Conservation (phyloP, 768 basidiomycete genomes). For the Lyophyllum decastes region DNA sequence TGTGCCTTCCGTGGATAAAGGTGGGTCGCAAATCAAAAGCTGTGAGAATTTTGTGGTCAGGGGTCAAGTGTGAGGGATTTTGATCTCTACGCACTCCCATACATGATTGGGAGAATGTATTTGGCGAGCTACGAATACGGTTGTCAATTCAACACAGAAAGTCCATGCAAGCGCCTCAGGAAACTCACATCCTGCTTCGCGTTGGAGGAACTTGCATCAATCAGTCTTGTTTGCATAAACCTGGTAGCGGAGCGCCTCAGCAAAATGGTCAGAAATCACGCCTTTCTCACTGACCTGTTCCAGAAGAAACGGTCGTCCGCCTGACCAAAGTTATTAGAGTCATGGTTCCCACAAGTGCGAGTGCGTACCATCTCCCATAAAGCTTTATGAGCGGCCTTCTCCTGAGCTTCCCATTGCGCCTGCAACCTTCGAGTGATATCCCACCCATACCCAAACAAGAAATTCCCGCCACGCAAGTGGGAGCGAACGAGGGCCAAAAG, state of each 20-base stretch:
- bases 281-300: slow-evolving; percentile 67
- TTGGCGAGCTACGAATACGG: slow-evolving; percentile 64
- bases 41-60: slow-evolving; percentile 29
- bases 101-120: slow-evolving; percentile 91
- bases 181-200: slow-evolving; percentile 65
- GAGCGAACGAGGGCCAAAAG: slow-evolving; percentile 83
- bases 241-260: slow-evolving; percentile 29
- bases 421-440: slow-evolving; percentile 89
- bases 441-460: slow-evolving; percentile 90
- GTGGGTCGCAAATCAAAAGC: slow-evolving; percentile 85
- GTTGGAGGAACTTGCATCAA: slow-evolving; percentile 42
- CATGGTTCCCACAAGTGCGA: background rate
- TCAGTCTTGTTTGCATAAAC: slow-evolving; percentile 39
- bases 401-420: slow-evolving; percentile 66
- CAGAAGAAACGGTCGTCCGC: slow-evolving; percentile 98
- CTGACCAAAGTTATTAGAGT: slow-evolving; percentile 35
- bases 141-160: slow-evolving; percentile 9
- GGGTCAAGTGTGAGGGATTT: background rate
- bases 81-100: slow-evolving; percentile 74
- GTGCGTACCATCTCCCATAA: slow-evolving; percentile 81
- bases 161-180: background rate
- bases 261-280: background rate
- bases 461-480: slow-evolving; percentile 77
- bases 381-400: slow-evolving; percentile 51
- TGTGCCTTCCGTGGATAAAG: slow-evolving; percentile 72